A percentile compares a stretch with the other conserved stretches of the same genome.
These are phyloP conservation scores for Penicillium angulare DNA, from an alignment of 495 filamentous ascomycete genomes.

Conservation along the genomic window DNA sequence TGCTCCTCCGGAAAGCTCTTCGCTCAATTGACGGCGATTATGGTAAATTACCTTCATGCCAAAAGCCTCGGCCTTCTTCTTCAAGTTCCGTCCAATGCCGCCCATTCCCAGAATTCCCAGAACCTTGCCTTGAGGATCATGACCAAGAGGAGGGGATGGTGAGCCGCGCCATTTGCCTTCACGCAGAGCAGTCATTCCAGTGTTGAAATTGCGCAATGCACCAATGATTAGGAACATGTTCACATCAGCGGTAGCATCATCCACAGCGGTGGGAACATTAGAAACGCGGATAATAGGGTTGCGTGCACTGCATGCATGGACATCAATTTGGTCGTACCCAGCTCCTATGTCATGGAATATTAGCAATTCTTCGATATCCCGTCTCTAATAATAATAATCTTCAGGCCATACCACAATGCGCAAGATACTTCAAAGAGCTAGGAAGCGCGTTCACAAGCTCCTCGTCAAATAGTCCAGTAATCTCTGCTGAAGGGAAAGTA, in stretches of 20 bases:
- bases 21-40: slow-evolving; percentile 55
- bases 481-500: slow-evolving; percentile 63
- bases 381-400: not conserved
- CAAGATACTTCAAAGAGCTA: slow-evolving; percentile 50
- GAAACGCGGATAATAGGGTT: slow-evolving; percentile 62
- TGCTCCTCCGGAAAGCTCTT: slow-evolving; percentile 57
- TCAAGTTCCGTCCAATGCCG: slow-evolving; percentile 69
- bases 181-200: slow-evolving; percentile 59
- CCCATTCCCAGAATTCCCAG: slow-evolving; percentile 85
- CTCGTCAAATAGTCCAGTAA: slow-evolving; percentile 69
- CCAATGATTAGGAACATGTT: slow-evolving; percentile 77
- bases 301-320: slow-evolving; percentile 64
- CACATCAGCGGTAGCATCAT: slow-evolving; percentile 78
- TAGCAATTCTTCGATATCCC: not conserved
- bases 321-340: slow-evolving; percentile 79
- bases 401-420: slow-evolving; percentile 48
- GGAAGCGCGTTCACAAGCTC: slow-evolving; percentile 64
- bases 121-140: slow-evolving; percentile 63
- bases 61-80: slow-evolving; percentile 56
- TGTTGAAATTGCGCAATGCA: slow-evolving; percentile 69
- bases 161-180: slow-evolving; percentile 56
- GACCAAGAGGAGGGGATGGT: slow-evolving; percentile 51
- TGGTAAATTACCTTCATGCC: slow-evolving; percentile 70
- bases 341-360: slow-evolving; percentile 46
- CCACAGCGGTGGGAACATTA: slow-evolving; percentile 76